Percentiles rank a stretch among this genome's conserved stretches.
Conservation (phyloP, 2,329 filamentous ascomycete species). For the Xylariaceae sp. region DNA sequence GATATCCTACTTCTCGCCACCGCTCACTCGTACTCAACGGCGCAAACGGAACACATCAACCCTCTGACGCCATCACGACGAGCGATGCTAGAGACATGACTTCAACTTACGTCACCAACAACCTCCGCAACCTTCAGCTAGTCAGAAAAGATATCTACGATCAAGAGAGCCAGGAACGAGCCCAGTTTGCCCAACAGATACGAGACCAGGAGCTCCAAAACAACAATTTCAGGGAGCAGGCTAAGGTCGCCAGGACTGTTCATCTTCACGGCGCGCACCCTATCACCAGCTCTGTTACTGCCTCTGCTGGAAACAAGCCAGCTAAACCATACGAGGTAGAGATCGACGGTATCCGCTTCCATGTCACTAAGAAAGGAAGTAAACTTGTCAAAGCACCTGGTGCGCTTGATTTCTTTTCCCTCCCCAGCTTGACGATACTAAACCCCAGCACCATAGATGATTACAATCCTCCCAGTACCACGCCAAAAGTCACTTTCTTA, state of each 20-base stretch:
- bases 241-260: conserved; percentile 51
- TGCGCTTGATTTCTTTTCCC: conserved; percentile 41
- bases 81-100: not conserved
- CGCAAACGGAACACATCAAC: conserved; percentile 28
- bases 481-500: conserved; percentile 70
- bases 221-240: conserved; percentile 55
- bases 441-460: conserved; percentile 43
- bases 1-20: conserved; percentile 30
- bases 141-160: conserved; percentile 80
- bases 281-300: conserved; percentile 9
- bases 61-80: conserved; percentile 35
- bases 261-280: conserved; percentile 32
- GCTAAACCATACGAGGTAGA: conserved; percentile 57
- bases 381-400: conserved; percentile 74
- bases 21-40: conserved; percentile 33
- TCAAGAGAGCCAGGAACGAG: conserved; percentile 65
- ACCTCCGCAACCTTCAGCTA: conserved; percentile 74
- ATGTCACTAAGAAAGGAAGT: conserved; percentile 72
- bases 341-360: conserved; percentile 71
- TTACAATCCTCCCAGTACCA: conserved; percentile 59
- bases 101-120: conserved; percentile 66
- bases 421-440: too few relatives aligned
- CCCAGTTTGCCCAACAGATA: conserved; percentile 70
- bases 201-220: conserved; percentile 54
- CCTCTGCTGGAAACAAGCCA: conserved; percentile 32